Evolutionary conservation across 305 asterid genomes (phyloP).

Genomic region (Fraxinus velutina): DNA sequence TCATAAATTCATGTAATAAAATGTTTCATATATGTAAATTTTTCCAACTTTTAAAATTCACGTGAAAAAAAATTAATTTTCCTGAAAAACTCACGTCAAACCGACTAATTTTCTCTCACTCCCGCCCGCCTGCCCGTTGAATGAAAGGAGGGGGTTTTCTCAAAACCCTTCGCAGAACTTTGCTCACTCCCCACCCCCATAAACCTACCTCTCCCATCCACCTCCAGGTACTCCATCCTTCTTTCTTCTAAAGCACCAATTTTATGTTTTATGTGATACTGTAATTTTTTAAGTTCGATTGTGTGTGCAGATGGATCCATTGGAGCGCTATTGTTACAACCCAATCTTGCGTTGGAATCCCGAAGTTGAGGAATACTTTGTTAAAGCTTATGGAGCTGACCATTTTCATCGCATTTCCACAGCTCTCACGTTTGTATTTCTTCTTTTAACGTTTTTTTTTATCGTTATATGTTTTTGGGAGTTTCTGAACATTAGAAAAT

Average conservation of each 20-base stretch:
- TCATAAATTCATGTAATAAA: no score
- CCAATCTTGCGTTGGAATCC: conserved; percentile 73
- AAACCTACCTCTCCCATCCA: conserved; percentile 18
- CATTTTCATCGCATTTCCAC: conserved; percentile 65
- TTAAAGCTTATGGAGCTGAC: conserved; percentile 69
- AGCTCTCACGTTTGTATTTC: conserved; percentile 55
- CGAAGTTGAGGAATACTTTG: conserved; percentile 63
- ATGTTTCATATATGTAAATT: no score
- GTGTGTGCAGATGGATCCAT: conserved; percentile 57
- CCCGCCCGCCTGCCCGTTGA: conserved; percentile 10
- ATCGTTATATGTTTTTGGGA: background rate
- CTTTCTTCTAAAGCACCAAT: background rate
- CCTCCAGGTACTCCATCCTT: conserved; percentile 18
- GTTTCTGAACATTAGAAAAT: background rate
- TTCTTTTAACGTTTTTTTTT: background rate
- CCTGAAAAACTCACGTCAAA: no score
- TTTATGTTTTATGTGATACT: background rate
- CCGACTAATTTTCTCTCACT: background rate
- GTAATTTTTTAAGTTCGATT: background rate
- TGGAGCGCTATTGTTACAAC: conserved; percentile 63
- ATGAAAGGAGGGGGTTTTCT: conserved; percentile 44
- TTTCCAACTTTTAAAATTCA: no score
- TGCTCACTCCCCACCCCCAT: conserved; percentile 24
- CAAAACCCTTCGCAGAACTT: conserved; percentile 41
- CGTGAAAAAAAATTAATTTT: no score